A percentile compares a stretch with the other conserved stretches of the same genome.
Evolutionary conservation across 192 early-diverging fungal genomes (phyloP).

Genomic region (Lobosporangium transversale): DNA sequence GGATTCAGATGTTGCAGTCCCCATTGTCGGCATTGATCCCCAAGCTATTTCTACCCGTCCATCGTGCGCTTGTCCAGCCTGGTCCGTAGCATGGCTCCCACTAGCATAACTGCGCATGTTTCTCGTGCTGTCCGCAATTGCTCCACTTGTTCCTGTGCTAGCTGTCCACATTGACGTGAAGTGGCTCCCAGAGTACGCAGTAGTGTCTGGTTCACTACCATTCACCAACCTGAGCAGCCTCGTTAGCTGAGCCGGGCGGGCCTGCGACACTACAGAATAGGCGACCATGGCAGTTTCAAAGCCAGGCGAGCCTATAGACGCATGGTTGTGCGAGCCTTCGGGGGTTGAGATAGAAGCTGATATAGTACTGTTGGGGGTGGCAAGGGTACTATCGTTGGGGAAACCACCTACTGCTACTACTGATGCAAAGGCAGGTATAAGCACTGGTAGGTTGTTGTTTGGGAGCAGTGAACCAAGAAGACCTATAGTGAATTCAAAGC

Average conservation of each 20-base stretch:
- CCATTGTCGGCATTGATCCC: neutral
- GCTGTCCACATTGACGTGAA: conserved; percentile 6
- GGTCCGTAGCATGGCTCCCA: conserved; percentile 31
- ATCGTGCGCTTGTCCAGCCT: conserved; percentile 26
- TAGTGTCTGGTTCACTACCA: conserved; percentile 6
- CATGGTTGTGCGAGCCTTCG: no score
- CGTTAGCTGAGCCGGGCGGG: conserved; percentile 27
- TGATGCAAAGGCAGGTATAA: no score
- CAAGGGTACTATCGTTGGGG: no score
- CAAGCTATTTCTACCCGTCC: conserved; percentile 4
- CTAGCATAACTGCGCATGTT: conserved; percentile 41
- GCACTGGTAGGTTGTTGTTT: no score
- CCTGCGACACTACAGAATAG: conserved; percentile 29
- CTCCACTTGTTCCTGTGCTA: neutral
- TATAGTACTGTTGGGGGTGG: no score
- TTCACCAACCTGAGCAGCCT: conserved; percentile 27
- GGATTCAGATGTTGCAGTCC: neutral
- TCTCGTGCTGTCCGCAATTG: no score
- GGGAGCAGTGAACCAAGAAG: no score
- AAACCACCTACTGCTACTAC: no score
- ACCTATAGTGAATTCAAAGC: no score
- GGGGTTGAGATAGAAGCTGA: no score
- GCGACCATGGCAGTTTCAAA: neutral
- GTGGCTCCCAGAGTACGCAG: conserved; percentile 11
- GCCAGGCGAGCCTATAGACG: no score